Percentiles rank a stretch among this genome's conserved stretches.
Conservation (phyloP, 75 land plant species). For the Pinus albicaulis region DNA sequence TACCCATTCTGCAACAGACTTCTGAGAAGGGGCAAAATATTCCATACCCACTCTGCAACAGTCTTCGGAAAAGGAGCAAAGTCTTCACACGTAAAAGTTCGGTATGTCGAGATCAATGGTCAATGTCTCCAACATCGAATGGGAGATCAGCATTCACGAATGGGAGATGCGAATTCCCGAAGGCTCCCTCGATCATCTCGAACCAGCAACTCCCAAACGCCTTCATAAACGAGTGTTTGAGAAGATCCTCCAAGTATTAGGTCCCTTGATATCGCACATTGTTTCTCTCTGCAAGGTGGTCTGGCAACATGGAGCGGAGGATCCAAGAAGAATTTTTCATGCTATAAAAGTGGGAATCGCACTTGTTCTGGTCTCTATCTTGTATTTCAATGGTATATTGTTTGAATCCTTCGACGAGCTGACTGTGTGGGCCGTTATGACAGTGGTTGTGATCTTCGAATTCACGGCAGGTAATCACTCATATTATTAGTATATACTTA, state of each 20-base stretch:
- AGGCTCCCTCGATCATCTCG: background rate
- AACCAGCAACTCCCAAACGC: background rate
- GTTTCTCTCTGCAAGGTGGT: background rate
- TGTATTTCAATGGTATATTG: conserved; percentile 36
- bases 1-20: no score
- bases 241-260: background rate
- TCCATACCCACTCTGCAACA: no score
- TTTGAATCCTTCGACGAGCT: conserved; percentile 37
- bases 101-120: background rate
- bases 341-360: conserved; percentile 57
- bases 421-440: conserved; percentile 73
- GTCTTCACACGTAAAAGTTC: no score
- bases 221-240: background rate
- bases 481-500: no score
- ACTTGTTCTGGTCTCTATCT: conserved; percentile 45
- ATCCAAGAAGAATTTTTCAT: conserved; percentile 40
- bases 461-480: conserved; percentile 56
- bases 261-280: background rate
- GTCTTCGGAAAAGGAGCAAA: no score
- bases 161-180: conserved; percentile 4
- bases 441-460: conserved; percentile 78
- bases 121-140: background rate
- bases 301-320: conserved; percentile 6
- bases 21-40: no score
- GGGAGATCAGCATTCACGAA: background rate